A percentile compares a stretch with the other conserved stretches of the same genome.
Evolutionary conservation across 768 basidiomycete species (phyloP).

Genomic region (Gloeopeniophorella convolvens): DNA sequence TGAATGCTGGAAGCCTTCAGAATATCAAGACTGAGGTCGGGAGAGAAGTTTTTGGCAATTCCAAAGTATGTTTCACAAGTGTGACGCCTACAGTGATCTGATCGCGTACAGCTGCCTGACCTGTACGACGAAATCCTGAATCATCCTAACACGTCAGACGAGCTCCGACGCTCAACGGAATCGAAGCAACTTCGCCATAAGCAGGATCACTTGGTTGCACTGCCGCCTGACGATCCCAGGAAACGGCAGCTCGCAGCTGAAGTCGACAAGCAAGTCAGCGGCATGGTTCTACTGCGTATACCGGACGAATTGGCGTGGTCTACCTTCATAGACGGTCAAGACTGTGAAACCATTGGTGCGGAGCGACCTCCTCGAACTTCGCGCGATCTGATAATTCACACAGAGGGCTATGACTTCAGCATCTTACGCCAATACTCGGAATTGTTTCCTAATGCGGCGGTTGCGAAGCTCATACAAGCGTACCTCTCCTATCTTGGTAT

Average conservation of each 20-base stretch:
- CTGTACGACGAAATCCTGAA: conserved; percentile 77
- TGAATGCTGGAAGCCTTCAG: conserved; percentile 59
- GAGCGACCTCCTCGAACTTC: conserved; percentile 6
- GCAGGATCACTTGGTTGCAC: conserved; percentile 50
- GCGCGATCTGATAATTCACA: conserved; percentile 1
- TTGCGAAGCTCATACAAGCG: conserved; percentile 53
- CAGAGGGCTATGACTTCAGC: conserved; percentile 56
- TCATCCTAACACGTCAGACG: conserved; percentile 73
- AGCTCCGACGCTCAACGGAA: conserved; percentile 72
- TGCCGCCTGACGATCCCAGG: conserved; percentile 47
- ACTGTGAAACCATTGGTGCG: conserved; percentile 59
- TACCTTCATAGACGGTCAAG: conserved; percentile 64
- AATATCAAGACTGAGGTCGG: conserved; percentile 57
- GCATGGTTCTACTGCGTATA: conserved; percentile 68
- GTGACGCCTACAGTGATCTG: background rate
- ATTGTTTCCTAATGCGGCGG: conserved; percentile 54
- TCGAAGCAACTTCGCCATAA: conserved; percentile 64
- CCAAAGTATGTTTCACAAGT: conserved; percentile 40
- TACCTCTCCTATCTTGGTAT: conserved; percentile 62
- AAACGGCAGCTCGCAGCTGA: conserved; percentile 41
- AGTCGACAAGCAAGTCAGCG: conserved; percentile 65
- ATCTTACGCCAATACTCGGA: conserved; percentile 53
- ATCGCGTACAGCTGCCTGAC: conserved; percentile 49
- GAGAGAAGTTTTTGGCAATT: conserved; percentile 53
- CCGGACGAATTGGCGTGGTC: conserved; percentile 82